Evolutionary conservation across 176 grass and related monocot species (phyloP), one percentile per base, ranked within the genome.

Genomic region (Avena eriantha): DNA sequence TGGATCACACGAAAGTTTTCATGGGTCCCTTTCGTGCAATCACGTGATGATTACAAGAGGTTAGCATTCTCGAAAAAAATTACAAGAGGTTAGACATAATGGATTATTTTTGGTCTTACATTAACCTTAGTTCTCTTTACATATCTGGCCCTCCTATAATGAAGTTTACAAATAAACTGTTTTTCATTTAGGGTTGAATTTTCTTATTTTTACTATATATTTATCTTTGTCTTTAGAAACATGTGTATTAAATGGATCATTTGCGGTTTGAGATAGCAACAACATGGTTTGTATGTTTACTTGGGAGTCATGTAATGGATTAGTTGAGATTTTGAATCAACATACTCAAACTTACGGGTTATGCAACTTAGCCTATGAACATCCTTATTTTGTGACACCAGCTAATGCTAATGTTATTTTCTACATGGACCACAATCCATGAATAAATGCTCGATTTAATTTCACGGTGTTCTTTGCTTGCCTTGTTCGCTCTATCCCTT

Each of bases 101-200:
- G 54, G 17, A 21, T 15, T 56, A 19, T 56, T 21, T 18, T 19
- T 57, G 17, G 53, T 55, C 53, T 55, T 19, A 55, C 53, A 55
- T 55, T 14, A 19, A 57, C 8, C 7, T 10, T 18, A 7, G 19
- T 8, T 58, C 56, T 58, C 56, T 21, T 41, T 7, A 41, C 5
- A 41, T 41, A 41, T 41, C 39, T 41, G 6, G 39, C 7, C 5
- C 39, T 41, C 39, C 2, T 9, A 60, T 11, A 23, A 60, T 60
- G 0, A 60, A 22, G 3, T 10, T n/a, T 3, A n/a, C 2, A 58
- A 9, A n/a, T 9, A 58, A 12, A 1, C 0, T 7, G 0, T 22
- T 22, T 23, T 59, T 9, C 19, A 22, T 59, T 21, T 19, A 7
- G 57, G 2, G 22, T 22, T 59, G 21, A 22, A 10, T 60, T 21